Evolutionary conservation across 352 stramenopile genomes (phyloP), one percentile per base, ranked within the genome.

Genomic region (Aphanomyces cochlioides): DNA sequence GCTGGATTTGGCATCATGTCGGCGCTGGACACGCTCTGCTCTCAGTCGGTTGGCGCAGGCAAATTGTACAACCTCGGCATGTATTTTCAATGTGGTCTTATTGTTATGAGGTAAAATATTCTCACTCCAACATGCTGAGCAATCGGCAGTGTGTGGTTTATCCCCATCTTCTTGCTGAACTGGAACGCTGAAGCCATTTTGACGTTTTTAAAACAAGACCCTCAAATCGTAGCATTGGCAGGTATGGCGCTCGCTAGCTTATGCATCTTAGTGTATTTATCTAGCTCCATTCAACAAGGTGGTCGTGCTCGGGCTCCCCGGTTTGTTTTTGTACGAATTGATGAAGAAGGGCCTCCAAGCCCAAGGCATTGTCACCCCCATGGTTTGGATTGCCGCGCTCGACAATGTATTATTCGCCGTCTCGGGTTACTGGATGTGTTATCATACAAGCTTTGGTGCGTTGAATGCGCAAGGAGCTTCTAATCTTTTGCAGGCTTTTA

Each of bases 21-120:
- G 21, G 89, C 88, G 5, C 81, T 97, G 74, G 90, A 97, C 73
- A 97, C 90, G 67, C 75, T 97, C 0, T 96, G 87, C 68, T 85
- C 85, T 8, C 83, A 95, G 73, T 82, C 89, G 34, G 89, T 88
- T 61, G 89, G 89, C 47, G 88, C 90, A 48, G 83, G 80, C 2
- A 87, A 88, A 39, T 70, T 79, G 0, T 74, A 76, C 39, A 86
- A 90, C 56, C 83, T 97, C 43, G 90, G 90, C 13, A 86, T 92
- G 21, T 96, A 95, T 57, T 76, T 95, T 47, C 85, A 96, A 67
- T 90, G 80, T 47, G 86, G 86, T 1, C 57, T 93, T 5, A 77
- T 93, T 40, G 76, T 92, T 38, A 68, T 96, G 37, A 41, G 41
- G 63, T 69, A 68, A 21, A 19, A 38, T 21, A n/a, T n/a, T 53